Base-by-base conservation (phyloP, 768 basidiomycete genomes). In the Russula griseocarnosa region DNA sequence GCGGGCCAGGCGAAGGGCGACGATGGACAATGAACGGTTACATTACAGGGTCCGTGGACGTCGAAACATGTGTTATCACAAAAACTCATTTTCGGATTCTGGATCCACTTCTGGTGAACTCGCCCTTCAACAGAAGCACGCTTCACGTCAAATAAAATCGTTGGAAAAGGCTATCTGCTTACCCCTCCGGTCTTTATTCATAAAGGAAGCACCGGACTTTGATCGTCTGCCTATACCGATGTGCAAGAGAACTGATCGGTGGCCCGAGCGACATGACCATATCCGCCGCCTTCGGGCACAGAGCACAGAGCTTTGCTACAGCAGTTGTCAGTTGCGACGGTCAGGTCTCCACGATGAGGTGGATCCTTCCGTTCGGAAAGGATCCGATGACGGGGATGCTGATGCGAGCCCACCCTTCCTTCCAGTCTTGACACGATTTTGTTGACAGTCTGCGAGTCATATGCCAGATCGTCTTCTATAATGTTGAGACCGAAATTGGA, bases 41-140 rank as follows among this genome's bases (percentile, higher is more conserved):
- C 58, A 55, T 65, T 66, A 55, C 42, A 32, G 38, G 55, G 62
- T 46, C 61, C 65, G 65, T 46, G 61, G 62, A 66, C 55, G 65
- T 66, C 65, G 62, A 64, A 63, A 66, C 62, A 63, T 66, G 61
- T 66, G 65, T 66, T 63, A 66, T 66, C 62, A 63, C 0, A 36
- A 60, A 47, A 20, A n/a, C 38, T 63, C 55, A 38, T 46, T 58
- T 63, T 63, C 55, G 62, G 55, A 58, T 16, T 50, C 58, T 55
- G 38, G 54, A 54, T 53, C 58, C 46, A 47, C 63, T 64, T 64
- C 62, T 58, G 59, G 60, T 44, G 26, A 3, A 40, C 40, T 36
- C 50, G 38, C 26, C 51, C 56, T 63, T 52, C 56, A 63, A 53
- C 52, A 54, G 61, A 63, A 63, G 65, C 61, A 58, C 52, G 55